phyloP scores from a whole-genome alignment of 139 green algal genomes.

The Chlorella sp. region DNA sequence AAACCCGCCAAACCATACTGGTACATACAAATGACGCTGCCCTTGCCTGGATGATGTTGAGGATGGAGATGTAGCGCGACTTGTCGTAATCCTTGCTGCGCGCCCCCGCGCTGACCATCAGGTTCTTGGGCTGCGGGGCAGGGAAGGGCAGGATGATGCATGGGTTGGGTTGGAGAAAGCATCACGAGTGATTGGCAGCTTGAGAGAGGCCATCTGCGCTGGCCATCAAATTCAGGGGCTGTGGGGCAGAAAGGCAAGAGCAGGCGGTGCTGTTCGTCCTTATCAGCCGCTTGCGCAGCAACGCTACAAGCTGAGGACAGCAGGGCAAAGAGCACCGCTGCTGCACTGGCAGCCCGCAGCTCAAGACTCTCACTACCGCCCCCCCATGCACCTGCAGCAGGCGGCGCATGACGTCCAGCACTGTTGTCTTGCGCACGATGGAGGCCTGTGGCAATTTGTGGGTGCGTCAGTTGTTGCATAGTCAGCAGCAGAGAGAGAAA shows the following conservation, averaged over 20 bases:
- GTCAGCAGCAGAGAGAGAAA: too few species aligned
- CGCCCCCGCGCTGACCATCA: conserved; percentile 88
- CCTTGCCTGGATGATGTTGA: conserved; percentile 95
- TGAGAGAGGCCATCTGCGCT: too few species aligned
- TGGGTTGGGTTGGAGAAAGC: not conserved
- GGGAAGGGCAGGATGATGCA: not conserved
- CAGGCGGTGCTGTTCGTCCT: too few species aligned
- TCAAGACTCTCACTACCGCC: too few species aligned
- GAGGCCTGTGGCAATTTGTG: not conserved
- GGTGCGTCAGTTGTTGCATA: too few species aligned
- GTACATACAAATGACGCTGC: not conserved
- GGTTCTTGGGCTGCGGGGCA: conserved; percentile 91
- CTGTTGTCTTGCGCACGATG: conserved; percentile 88
- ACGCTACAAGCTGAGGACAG: too few species aligned
- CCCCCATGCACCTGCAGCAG: conserved; percentile 90
- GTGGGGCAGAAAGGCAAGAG: not conserved
- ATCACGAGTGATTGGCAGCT: too few species aligned
- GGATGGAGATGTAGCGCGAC: conserved; percentile 97
- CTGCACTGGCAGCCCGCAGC: too few species aligned
- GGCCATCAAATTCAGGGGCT: not conserved
- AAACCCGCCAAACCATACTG: too few species aligned
- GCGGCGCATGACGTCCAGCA: conserved; percentile 98
- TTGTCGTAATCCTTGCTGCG: conserved; percentile 86
- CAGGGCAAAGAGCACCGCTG: too few species aligned
- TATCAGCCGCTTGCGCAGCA: too few species aligned